Conservation (phyloP, 2,329 filamentous ascomycete genomes). For the Knufia petricola region DNA sequence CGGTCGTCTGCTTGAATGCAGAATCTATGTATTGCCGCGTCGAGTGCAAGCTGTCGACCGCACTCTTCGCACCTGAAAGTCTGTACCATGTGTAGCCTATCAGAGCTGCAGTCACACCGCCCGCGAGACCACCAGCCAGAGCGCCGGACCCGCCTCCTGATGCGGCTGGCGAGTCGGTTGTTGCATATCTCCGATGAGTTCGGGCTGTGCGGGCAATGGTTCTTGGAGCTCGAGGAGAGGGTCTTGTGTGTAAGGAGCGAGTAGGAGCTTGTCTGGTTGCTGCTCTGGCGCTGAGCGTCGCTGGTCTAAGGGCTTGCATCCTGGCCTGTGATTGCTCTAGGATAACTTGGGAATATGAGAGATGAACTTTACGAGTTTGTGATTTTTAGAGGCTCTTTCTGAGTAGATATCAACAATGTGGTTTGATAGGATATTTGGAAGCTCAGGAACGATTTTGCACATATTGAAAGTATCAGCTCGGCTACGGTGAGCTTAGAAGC, state of each 20-base stretch:
- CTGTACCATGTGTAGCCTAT: conserved; percentile 46
- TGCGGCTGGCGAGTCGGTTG: conserved; percentile 20
- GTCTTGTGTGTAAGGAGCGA: background rate
- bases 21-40: conserved; percentile 53
- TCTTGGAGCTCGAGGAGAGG: background rate
- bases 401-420: too few relatives aligned
- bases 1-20: conserved; percentile 51
- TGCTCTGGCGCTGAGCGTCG: background rate
- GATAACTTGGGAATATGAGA: too few relatives aligned
- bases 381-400: too few relatives aligned
- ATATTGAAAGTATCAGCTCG: too few relatives aligned
- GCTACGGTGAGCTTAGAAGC: too few relatives aligned
- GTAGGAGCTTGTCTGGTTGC: background rate
- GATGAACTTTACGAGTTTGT: too few relatives aligned
- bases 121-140: conserved; percentile 41
- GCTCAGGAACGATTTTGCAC: too few relatives aligned
- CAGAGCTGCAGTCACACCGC: conserved; percentile 38
- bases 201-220: background rate
- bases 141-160: conserved; percentile 29
- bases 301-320: conserved; percentile 6
- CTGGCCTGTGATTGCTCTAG: background rate
- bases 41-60: conserved; percentile 43
- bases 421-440: too few relatives aligned
- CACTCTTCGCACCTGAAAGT: conserved; percentile 41
- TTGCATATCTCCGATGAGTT: conserved; percentile 25